phyloP scores from a whole-genome alignment of 768 basidiomycete genomes.

The Cytidiella melzeri region DNA sequence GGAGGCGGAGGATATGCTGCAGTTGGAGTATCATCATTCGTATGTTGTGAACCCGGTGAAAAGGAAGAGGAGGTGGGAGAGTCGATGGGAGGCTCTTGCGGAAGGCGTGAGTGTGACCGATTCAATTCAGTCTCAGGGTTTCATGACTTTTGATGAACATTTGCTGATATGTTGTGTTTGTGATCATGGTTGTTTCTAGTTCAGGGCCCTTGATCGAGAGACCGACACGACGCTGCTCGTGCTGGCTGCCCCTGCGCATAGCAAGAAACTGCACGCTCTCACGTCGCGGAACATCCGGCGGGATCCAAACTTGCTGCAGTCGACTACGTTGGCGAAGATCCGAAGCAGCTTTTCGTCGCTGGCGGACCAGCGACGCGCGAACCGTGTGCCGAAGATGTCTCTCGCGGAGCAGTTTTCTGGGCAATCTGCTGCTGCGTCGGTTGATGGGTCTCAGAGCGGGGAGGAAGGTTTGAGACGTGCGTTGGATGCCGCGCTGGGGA shows the following conservation, averaged over 20 bases:
- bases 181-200: slow-evolving; percentile 34
- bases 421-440: slow-evolving; percentile 31
- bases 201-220: slow-evolving; percentile 73
- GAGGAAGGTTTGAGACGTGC: slow-evolving; percentile 66
- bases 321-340: slow-evolving; percentile 45
- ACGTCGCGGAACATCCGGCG: slow-evolving; percentile 68
- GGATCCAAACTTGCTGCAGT: slow-evolving; percentile 38
- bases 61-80: slow-evolving; percentile 65
- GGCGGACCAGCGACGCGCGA: slow-evolving; percentile 46
- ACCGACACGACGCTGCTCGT: slow-evolving; percentile 76
- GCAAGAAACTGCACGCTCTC: slow-evolving; percentile 55
- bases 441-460: slow-evolving; percentile 51
- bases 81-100: slow-evolving; percentile 66
- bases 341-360: slow-evolving; percentile 55
- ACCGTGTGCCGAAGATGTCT: slow-evolving; percentile 42
- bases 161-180: slow-evolving; percentile 8
- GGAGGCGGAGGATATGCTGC: slow-evolving; percentile 63
- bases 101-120: slow-evolving; percentile 70
- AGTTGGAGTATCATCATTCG: slow-evolving; percentile 70
- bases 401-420: slow-evolving; percentile 37
- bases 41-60: slow-evolving; percentile 64
- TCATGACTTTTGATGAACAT: too few relatives aligned
- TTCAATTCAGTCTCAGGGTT: too few relatives aligned
- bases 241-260: slow-evolving; percentile 69
- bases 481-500: slow-evolving; percentile 60